A percentile compares a stretch with the other conserved stretches of the same genome.
Conservation (phyloP, 1,139 yeast genomes). For the Saccharomycopsis hybrid region DNA sequence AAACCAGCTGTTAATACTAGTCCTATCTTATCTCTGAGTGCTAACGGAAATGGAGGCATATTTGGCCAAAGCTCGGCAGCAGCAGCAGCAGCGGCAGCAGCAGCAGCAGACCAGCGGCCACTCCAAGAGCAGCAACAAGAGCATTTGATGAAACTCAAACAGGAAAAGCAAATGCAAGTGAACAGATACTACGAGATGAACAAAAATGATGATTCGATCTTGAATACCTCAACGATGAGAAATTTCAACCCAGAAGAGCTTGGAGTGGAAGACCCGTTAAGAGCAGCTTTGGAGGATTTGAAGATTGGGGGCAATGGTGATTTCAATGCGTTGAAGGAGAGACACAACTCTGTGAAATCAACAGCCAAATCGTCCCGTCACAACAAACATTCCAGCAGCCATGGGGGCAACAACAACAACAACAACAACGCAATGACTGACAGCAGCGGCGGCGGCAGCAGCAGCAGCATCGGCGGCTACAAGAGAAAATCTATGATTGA, state of each 20-base stretch:
- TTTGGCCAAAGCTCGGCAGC: too few species aligned
- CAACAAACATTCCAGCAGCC: conserved; percentile 11
- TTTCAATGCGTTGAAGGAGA: conserved; percentile 28
- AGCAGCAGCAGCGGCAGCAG: too few species aligned
- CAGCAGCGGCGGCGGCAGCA: conserved; percentile 12
- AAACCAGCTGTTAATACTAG: too few species aligned
- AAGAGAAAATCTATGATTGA: conserved; percentile 9
- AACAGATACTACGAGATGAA: conserved; percentile 18
- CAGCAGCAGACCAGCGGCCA: too few species aligned
- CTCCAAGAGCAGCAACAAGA: neutral
- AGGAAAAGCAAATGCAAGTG: conserved; percentile 20
- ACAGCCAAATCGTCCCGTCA: conserved; percentile 20
- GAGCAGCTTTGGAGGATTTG: conserved; percentile 57
- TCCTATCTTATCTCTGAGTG: too few species aligned
- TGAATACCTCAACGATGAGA: conserved; percentile 20
- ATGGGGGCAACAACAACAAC: conserved; percentile 18
- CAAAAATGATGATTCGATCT: conserved; percentile 20
- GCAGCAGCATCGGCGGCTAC: conserved; percentile 15
- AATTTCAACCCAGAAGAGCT: conserved; percentile 19
- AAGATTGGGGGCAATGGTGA: conserved; percentile 62
- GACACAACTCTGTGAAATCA: conserved; percentile 13
- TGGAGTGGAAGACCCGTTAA: conserved; percentile 39
- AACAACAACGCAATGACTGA: conserved; percentile 10
- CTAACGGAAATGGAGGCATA: too few species aligned
- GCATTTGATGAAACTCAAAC: neutral